These are phyloP conservation scores for Reticulascus tulasneorum DNA, from an alignment of 2,329 filamentous ascomycete genomes.

Conservation along the genomic window DNA sequence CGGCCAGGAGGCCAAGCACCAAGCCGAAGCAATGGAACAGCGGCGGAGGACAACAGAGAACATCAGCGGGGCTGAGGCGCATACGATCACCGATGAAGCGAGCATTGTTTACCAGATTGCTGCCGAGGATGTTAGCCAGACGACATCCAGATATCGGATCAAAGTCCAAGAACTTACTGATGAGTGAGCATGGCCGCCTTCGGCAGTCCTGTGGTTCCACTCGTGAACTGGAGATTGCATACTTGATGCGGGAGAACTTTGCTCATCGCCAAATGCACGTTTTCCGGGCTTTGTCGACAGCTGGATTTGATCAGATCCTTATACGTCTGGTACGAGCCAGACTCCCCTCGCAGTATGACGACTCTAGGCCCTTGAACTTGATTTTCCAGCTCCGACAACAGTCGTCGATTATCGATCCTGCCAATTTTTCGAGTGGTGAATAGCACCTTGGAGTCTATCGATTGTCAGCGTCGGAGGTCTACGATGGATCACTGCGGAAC, in stretches of 20 bases:
- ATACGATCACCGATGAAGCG: slow-evolving; percentile 72
- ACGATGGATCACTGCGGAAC: not conserved
- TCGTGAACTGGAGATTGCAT: slow-evolving; percentile 72
- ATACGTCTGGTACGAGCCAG: slow-evolving; percentile 56
- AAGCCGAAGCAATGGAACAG: slow-evolving; percentile 85
- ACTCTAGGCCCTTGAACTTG: slow-evolving; percentile 45
- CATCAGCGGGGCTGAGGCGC: slow-evolving; percentile 61
- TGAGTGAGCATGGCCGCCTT: slow-evolving; percentile 74
- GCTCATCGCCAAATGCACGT: slow-evolving; percentile 48
- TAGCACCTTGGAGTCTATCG: slow-evolving; percentile 64
- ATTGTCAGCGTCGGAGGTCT: slow-evolving; percentile 1
- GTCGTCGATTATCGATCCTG: slow-evolving; percentile 55
- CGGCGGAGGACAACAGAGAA: slow-evolving; percentile 77
- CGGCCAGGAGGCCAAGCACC: slow-evolving; percentile 69
- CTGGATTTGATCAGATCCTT: slow-evolving; percentile 52
- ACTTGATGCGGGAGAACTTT: slow-evolving; percentile 62
- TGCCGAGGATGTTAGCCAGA: slow-evolving; percentile 23
- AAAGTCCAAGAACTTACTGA: slow-evolving; percentile 41
- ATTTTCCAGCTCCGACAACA: slow-evolving; percentile 51
- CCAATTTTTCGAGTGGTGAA: slow-evolving; percentile 71
- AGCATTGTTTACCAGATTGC: slow-evolving; percentile 61
- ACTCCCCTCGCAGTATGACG: slow-evolving; percentile 56
- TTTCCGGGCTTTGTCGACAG: slow-evolving; percentile 40
- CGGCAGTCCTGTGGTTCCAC: slow-evolving; percentile 69
- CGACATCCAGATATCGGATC: not conserved